phyloP scores from a whole-genome alignment of 78 protist species.

The Planoprotostelium fungivorum region DNA sequence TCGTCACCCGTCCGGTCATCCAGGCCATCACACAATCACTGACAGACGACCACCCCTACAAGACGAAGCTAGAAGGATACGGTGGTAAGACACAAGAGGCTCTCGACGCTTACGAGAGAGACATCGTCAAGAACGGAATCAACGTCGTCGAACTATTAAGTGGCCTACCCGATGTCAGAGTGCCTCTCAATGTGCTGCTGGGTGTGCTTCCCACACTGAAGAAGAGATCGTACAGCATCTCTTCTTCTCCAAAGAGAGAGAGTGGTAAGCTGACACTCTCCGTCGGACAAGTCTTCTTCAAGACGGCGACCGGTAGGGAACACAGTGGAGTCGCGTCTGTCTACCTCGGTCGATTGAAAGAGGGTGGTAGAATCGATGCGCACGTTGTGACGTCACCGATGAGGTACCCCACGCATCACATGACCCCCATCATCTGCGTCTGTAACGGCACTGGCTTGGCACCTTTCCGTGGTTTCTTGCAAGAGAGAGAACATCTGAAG shows the following conservation, averaged over 20 bases:
- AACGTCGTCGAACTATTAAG: no score
- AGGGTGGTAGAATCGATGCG: background rate
- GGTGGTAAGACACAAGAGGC: no score
- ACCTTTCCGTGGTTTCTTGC: conserved; percentile 87
- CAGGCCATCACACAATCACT: no score
- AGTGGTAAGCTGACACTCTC: background rate
- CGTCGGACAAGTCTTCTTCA: background rate
- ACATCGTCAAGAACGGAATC: no score
- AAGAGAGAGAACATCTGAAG: conserved; percentile 11
- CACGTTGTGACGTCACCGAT: background rate
- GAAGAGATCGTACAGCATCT: background rate
- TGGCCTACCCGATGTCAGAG: no score
- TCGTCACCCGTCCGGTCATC: no score
- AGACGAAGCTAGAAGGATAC: no score
- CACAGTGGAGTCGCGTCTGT: background rate
- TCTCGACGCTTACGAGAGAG: no score
- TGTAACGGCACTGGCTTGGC: conserved; percentile 98
- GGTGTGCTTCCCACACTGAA: no score
- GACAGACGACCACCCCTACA: no score
- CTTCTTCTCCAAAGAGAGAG: background rate
- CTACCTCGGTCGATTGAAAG: background rate
- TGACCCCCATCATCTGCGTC: conserved; percentile 77
- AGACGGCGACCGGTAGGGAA: background rate
- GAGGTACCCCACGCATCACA: background rate
- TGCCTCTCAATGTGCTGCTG: no score